These are phyloP conservation scores for Lichina pygmaea DNA, from an alignment of 495 filamentous ascomycete genomes.

Conservation along the genomic window DNA sequence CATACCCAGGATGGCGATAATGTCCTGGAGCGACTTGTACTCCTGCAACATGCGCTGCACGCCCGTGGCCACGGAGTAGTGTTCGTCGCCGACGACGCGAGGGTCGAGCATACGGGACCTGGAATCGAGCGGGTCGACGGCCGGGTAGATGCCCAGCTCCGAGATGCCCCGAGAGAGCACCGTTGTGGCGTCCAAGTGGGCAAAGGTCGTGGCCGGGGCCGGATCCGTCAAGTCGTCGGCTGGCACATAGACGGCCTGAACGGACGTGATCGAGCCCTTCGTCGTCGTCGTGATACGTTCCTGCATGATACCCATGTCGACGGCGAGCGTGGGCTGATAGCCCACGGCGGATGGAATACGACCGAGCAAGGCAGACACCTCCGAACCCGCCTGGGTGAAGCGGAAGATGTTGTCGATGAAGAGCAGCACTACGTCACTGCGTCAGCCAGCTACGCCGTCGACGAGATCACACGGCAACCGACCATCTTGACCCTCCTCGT, in stretches of 20 bases:
- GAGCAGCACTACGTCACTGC: slow-evolving; percentile 40
- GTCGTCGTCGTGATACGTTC: slow-evolving; percentile 99
- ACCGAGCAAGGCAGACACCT: slow-evolving; percentile 97
- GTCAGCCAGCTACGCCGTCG: slow-evolving; percentile 7
- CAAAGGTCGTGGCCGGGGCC: slow-evolving; percentile 97
- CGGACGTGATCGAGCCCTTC: slow-evolving; percentile 98
- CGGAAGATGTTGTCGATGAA: slow-evolving; percentile 99
- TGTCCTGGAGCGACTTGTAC: slow-evolving; percentile 99
- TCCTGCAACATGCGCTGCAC: slow-evolving; percentile 99
- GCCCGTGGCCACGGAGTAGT: slow-evolving; percentile 80
- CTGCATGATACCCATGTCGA: slow-evolving; percentile 99
- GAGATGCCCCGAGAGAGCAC: slow-evolving; percentile 99
- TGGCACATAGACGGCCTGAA: slow-evolving; percentile 99
- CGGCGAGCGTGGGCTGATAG: slow-evolving; percentile 98
- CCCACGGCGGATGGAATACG: slow-evolving; percentile 99
- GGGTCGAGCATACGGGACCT: slow-evolving; percentile 99
- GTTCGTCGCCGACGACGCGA: slow-evolving; percentile 89
- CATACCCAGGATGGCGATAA: slow-evolving; percentile 99
- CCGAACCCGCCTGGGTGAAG: slow-evolving; percentile 99
- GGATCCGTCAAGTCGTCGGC: slow-evolving; percentile 99
- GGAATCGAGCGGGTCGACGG: slow-evolving; percentile 97
- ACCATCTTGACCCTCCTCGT: slow-evolving; percentile 88
- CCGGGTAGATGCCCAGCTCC: slow-evolving; percentile 99
- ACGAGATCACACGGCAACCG: slow-evolving; percentile 13
- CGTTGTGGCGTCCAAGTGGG: slow-evolving; percentile 99